These are phyloP conservation scores for Anisodus tanguticus DNA, from an alignment of 257 asterid genomes.

Conservation along the genomic window DNA sequence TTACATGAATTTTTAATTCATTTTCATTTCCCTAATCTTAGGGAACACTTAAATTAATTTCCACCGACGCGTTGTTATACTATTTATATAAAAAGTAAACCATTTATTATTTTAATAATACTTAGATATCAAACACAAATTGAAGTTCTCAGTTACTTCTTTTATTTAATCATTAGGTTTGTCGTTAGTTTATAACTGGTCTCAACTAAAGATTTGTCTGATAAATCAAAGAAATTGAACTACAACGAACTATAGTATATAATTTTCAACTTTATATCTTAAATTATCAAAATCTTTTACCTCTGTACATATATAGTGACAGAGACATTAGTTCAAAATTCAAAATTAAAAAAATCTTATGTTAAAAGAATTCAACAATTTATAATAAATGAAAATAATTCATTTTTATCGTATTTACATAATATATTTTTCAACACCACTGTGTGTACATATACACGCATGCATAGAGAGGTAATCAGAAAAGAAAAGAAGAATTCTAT, in stretches of 20 bases:
- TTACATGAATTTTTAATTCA: background rate
- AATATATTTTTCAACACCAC: no score
- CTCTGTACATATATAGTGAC: no score
- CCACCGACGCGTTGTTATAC: constrained; percentile 20
- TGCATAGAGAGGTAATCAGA: no score
- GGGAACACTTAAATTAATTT: background rate
- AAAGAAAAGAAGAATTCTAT: background rate
- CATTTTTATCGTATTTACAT: no score
- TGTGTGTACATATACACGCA: no score
- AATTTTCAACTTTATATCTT: background rate
- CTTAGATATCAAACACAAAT: background rate
- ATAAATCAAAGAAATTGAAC: background rate
- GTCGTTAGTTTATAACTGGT: background rate
- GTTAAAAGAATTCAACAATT: no score
- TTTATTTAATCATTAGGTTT: background rate
- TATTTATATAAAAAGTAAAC: background rate
- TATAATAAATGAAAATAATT: no score
- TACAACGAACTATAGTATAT: background rate
- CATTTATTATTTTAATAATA: background rate
- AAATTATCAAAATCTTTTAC: background rate
- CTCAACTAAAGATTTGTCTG: background rate
- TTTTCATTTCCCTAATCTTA: background rate
- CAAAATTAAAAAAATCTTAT: no score
- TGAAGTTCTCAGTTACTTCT: background rate
- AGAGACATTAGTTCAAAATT: no score